Conservation (phyloP, 148 eudicot species). For the Nepenthes gracilis region DNA sequence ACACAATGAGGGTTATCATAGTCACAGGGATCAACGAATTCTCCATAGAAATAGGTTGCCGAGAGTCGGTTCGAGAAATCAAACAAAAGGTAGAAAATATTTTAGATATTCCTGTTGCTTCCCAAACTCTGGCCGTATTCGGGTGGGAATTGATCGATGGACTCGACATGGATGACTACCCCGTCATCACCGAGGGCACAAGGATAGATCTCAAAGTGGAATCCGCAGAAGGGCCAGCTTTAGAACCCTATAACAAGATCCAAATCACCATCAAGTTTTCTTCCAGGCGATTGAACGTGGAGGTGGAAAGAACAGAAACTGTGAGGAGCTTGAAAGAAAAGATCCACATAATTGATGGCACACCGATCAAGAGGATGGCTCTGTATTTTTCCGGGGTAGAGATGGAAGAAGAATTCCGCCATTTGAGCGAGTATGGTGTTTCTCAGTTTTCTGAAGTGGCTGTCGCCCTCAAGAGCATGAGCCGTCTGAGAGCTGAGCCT, state of each 20-base stretch:
- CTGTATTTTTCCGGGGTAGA: slow-evolving; percentile 50
- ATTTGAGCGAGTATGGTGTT: slow-evolving; percentile 50
- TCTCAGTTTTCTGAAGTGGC: slow-evolving; percentile 41
- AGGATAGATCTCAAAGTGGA: slow-evolving; percentile 39
- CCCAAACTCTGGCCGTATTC: slow-evolving; percentile 48
- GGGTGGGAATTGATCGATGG: slow-evolving; percentile 74
- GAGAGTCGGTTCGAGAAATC: slow-evolving; percentile 55
- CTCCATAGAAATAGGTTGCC: slow-evolving; percentile 35
- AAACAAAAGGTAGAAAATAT: slow-evolving; percentile 45
- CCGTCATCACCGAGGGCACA: slow-evolving; percentile 65
- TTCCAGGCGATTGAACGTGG: slow-evolving; percentile 39
- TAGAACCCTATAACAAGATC: slow-evolving; percentile 15
- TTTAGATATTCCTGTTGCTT: slow-evolving; percentile 34
- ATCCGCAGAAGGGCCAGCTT: slow-evolving; percentile 2
- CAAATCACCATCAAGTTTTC: slow-evolving; percentile 49
- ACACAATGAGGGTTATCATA: slow-evolving; percentile 52
- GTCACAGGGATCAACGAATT: slow-evolving; percentile 27
- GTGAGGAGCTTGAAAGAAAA: slow-evolving; percentile 79
- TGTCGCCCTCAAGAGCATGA: slow-evolving; percentile 47
- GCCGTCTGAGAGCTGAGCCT: slow-evolving; percentile 34
- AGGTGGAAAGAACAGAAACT: slow-evolving; percentile 59
- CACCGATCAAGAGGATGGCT: slow-evolving; percentile 67
- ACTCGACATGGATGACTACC: slow-evolving; percentile 70
- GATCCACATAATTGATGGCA: slow-evolving; percentile 78
- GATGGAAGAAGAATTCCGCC: slow-evolving; percentile 60